Evolutionary conservation across 163 green algal species (phyloP).

Genomic region (Volvox carteri): DNA sequence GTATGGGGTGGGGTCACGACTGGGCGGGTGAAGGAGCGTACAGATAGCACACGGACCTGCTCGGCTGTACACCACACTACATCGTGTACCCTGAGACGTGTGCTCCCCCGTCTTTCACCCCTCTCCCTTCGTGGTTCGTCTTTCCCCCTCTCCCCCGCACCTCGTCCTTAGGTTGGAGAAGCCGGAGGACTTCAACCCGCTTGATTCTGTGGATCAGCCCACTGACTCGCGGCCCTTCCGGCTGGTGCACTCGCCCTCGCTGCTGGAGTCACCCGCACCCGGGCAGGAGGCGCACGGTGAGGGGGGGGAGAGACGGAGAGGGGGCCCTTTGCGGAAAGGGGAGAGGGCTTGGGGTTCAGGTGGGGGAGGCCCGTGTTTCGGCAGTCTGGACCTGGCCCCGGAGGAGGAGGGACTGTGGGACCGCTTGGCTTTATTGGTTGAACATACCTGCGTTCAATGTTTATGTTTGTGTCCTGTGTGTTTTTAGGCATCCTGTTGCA

Average conservation of each 20-base stretch:
- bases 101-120: not conserved
- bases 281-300: slow-evolving; percentile 8
- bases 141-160: not conserved
- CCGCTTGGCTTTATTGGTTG: too few relatives aligned
- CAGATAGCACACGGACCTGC: not conserved
- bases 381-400: too few relatives aligned
- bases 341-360: too few relatives aligned
- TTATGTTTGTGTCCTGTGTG: too few relatives aligned
- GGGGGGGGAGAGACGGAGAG: not conserved
- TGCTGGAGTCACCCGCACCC: slow-evolving; percentile 14
- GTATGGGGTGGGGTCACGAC: too few relatives aligned
- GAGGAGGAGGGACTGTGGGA: too few relatives aligned
- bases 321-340: too few relatives aligned
- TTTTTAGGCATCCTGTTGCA: too few relatives aligned
- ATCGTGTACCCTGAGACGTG: not conserved
- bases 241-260: slow-evolving; percentile 8
- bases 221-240: slow-evolving; percentile 21
- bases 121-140: not conserved
- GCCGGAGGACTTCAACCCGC: slow-evolving; percentile 12
- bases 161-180: not conserved
- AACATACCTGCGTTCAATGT: too few relatives aligned
- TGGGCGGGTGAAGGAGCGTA: not conserved
- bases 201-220: slow-evolving; percentile 31
- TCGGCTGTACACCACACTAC: too few relatives aligned
- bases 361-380: too few relatives aligned